These are phyloP conservation scores for Tephrocybe sp. DNA, from an alignment of 768 basidiomycete genomes.

Conservation along the genomic window DNA sequence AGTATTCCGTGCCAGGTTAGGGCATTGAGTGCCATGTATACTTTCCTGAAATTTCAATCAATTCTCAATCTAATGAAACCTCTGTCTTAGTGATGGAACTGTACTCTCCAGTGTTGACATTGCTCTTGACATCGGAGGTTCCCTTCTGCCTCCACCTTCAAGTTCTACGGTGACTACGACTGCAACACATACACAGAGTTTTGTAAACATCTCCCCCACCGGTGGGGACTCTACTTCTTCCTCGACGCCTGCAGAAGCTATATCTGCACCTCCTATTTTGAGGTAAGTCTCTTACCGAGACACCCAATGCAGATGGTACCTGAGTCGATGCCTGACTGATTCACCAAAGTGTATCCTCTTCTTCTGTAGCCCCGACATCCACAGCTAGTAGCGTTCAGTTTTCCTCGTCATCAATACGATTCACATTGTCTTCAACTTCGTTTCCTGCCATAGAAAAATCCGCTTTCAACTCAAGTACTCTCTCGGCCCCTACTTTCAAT, in stretches of 20 bases:
- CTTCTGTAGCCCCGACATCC: not conserved
- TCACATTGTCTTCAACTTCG: not conserved
- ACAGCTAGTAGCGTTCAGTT: not conserved
- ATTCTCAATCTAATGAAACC: not conserved
- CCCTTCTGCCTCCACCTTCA: not conserved
- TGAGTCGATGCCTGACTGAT: not conserved
- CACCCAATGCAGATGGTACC: no score
- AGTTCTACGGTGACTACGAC: not conserved
- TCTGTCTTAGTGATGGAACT: not conserved
- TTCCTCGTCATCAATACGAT: not conserved
- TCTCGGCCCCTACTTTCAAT: not conserved
- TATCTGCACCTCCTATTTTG: not conserved
- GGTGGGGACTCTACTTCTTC: not conserved
- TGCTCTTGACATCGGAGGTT: not conserved
- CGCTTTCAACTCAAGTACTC: not conserved
- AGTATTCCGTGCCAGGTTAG: not conserved
- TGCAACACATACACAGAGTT: no score
- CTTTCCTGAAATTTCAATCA: not conserved
- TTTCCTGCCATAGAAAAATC: not conserved
- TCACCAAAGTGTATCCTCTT: not conserved
- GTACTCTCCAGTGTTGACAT: not conserved
- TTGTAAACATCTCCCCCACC: not conserved
- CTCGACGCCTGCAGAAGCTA: not conserved
- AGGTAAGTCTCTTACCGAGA: not conserved
- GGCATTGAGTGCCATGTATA: conserved; percentile 1